These are phyloP conservation scores for Suillus occidentalis DNA, from an alignment of 768 basidiomycete species.

Conservation along the genomic window DNA sequence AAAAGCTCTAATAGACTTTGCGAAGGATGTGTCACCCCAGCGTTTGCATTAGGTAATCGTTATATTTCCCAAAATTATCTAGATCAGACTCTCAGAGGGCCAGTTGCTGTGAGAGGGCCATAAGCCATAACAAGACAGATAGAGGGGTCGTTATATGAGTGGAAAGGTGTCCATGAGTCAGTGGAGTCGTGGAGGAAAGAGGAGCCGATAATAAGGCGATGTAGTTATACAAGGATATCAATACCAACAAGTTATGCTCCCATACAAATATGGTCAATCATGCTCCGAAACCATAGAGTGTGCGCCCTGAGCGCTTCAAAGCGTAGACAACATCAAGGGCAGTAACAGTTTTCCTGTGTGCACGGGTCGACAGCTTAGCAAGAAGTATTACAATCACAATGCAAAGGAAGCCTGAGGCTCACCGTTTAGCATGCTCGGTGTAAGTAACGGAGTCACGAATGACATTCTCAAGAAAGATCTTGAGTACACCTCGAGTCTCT, in stretches of 20 bases:
- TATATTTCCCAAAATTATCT: too few relatives aligned
- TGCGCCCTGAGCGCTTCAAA: slow-evolving; percentile 70
- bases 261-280: slow-evolving; percentile 22
- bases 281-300: slow-evolving; percentile 80
- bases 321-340: slow-evolving; percentile 85
- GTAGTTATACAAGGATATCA: slow-evolving; percentile 10
- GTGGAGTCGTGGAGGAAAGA: neutral
- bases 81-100: neutral
- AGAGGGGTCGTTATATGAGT: neutral
- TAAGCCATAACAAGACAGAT: neutral
- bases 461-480: slow-evolving; percentile 85
- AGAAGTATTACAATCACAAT: neutral
- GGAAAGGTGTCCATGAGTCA: neutral
- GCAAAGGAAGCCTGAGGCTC: slow-evolving; percentile 3
- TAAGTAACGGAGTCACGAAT: slow-evolving; percentile 90
- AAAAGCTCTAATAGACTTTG: neutral
- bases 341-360: slow-evolving; percentile 68
- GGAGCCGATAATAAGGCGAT: neutral
- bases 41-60: neutral
- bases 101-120: neutral
- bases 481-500: slow-evolving; percentile 87
- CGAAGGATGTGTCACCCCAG: neutral
- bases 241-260: neutral
- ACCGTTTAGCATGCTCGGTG: slow-evolving; percentile 87
- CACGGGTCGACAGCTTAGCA: slow-evolving; percentile 6